These are phyloP conservation scores for Artemisia tridentata DNA, from an alignment of 129 eudicot species.

Conservation along the genomic window DNA sequence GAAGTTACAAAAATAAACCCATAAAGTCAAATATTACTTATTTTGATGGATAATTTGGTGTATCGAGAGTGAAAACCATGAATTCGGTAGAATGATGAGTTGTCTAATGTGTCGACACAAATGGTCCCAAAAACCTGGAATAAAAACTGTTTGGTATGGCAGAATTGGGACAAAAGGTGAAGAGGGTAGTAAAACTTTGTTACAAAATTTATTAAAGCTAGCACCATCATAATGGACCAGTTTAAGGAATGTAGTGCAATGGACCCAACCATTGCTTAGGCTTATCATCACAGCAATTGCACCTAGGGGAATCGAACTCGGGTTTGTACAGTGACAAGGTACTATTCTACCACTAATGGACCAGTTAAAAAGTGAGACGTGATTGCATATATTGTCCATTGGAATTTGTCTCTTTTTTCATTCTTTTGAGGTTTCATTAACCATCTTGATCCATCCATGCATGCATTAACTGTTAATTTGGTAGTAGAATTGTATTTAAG, in stretches of 20 bases:
- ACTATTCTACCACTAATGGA: too few species aligned
- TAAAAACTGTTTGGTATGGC: slow-evolving; percentile 21
- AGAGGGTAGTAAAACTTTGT: slow-evolving; percentile 15
- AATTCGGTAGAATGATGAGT: neutral
- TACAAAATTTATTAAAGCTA: slow-evolving; percentile 21
- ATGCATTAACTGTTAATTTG: neutral
- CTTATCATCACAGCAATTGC: too few species aligned
- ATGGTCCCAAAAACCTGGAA: slow-evolving; percentile 29
- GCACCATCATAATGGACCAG: slow-evolving; percentile 18
- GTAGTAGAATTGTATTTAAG: neutral
- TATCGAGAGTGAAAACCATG: neutral
- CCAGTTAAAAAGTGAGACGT: slow-evolving; percentile 14
- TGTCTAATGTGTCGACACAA: slow-evolving; percentile 14
- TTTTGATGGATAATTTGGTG: neutral
- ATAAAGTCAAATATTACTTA: neutral
- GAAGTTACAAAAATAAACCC: neutral
- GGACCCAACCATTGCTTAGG: too few species aligned
- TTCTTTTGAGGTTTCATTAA: neutral
- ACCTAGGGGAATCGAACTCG: too few species aligned
- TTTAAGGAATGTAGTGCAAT: neutral
- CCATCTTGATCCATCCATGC: neutral
- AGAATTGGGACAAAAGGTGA: slow-evolving; percentile 28
- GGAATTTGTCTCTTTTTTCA: neutral
- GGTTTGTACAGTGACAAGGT: too few species aligned
- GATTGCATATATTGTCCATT: neutral